Evolutionary conservation across 768 basidiomycete genomes (phyloP), one percentile per base, ranked within the genome.

Genomic region (Filobasidium wieringae): DNA sequence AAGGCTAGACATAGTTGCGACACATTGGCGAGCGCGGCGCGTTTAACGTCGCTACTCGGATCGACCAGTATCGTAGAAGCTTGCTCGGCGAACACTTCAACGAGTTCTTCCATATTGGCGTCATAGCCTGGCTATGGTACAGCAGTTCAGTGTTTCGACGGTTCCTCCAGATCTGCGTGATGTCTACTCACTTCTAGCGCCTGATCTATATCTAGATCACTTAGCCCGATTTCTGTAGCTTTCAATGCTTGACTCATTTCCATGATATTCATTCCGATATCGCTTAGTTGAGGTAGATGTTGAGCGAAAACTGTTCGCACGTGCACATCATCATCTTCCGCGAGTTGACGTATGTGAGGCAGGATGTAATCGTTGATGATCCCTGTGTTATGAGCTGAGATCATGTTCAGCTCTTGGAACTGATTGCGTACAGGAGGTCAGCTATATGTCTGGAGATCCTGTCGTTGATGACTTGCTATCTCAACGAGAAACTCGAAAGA

Each of bases 321-420:
- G n/a, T 84, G 84, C 0, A 89, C 80, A 63, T 96, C 91, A 0
- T 84, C 77, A 68, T 97, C 95, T 51, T 82, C 80, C 0, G 86
- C 81, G 7, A 99, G 79, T 61, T 88, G 83, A 33, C 82, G 81
- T 66, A 89, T 81, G 67, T 95, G 88, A 1, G 91, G 92, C 29
- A 97, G 82, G 64, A 97, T 86, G 71, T 96, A 99, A 72, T 96
- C 92, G 0, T 91, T 87, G 67, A 97, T 86, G 26, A 96, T 87
- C 7, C 87, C 65, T 8, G 75, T 61, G 61, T 78, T 77, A 2
- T 71, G 68, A 0, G 74, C 72, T 2, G 72, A 72, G 36, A 78
- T 68, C 6, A 68, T 64, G 8, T 49, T 39, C 26, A 74, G 64
- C 9, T 71, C 68, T 4, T 70, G 60, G 54, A 74, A 63, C 74